phyloP scores from a whole-genome alignment of 352 stramenopile species.

The Peronospora belbahrii region DNA sequence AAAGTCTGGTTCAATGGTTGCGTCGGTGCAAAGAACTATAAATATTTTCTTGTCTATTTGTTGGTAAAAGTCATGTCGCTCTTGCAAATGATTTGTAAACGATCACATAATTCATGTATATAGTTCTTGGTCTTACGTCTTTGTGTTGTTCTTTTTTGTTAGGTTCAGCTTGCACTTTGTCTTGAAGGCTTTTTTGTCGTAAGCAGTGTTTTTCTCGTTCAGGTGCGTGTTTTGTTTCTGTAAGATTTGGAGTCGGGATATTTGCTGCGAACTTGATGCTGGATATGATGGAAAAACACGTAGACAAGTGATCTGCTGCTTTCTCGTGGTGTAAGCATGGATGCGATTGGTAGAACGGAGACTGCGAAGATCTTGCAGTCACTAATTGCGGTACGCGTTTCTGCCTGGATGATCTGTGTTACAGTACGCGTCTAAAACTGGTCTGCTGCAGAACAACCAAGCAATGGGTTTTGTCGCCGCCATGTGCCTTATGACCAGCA shows the following conservation, averaged over 20 bases:
- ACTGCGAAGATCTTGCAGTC: constrained; percentile 38
- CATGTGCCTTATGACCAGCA: constrained; percentile 45
- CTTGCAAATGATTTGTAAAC: background rate
- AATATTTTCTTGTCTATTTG: constrained; percentile 59
- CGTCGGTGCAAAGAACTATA: constrained; percentile 77
- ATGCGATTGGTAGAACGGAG: constrained; percentile 17
- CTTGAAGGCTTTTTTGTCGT: constrained; percentile 43
- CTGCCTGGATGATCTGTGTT: background rate
- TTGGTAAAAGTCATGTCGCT: constrained; percentile 20
- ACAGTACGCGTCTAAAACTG: background rate
- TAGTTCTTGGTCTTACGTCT: background rate
- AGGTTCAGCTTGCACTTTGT: constrained; percentile 42
- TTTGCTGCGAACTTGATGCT: background rate
- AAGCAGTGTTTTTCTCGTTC: constrained; percentile 47
- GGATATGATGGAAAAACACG: background rate
- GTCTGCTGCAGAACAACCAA: constrained; percentile 41
- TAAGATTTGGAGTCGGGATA: background rate
- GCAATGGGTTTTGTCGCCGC: constrained; percentile 59
- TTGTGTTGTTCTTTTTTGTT: background rate
- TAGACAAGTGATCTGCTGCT: constrained; percentile 36
- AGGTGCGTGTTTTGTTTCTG: constrained; percentile 18
- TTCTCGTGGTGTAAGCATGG: constrained; percentile 11
- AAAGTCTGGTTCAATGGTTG: constrained; percentile 84
- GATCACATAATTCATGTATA: background rate
- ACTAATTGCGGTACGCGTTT: constrained; percentile 38